Percentiles rank a stretch among this genome's conserved stretches.
These are phyloP conservation scores for Kurtzmaniella quercitrusa DNA, from an alignment of 1,139 yeast species.

Conservation along the genomic window DNA sequence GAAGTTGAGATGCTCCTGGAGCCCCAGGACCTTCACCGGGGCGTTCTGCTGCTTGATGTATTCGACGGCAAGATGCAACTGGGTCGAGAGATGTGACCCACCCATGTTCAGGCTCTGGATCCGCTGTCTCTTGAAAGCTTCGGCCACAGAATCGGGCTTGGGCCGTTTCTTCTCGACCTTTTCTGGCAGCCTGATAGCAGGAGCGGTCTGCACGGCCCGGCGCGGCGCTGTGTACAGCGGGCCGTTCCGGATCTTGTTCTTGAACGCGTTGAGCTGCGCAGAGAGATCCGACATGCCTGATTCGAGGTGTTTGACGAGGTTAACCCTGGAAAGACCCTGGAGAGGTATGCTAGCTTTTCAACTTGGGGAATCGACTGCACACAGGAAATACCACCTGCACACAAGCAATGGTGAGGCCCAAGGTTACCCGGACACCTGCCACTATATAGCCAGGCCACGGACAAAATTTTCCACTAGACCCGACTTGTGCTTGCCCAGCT, in stretches of 20 bases:
- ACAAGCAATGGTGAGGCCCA: neutral
- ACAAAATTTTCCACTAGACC: neutral
- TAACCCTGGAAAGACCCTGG: neutral
- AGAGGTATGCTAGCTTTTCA: neutral
- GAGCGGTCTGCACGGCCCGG: constrained; percentile 16
- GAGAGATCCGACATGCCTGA: constrained; percentile 39
- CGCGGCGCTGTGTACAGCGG: constrained; percentile 39
- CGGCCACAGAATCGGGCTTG: constrained; percentile 25
- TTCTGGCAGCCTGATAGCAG: constrained; percentile 9
- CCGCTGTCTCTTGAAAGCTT: constrained; percentile 36
- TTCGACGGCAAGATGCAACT: constrained; percentile 83
- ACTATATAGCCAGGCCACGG: neutral
- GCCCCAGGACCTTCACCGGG: constrained; percentile 60
- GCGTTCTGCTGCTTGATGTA: constrained; percentile 65
- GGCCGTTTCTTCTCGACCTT: constrained; percentile 8
- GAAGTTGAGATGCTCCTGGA: constrained; percentile 55
- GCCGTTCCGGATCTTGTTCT: constrained; percentile 44
- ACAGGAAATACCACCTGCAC: neutral
- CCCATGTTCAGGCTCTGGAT: constrained; percentile 25
- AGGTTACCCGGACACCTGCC: constrained; percentile 1
- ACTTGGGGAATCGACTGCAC: neutral
- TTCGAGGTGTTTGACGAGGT: neutral
- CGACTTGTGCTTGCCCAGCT: constrained; percentile 13
- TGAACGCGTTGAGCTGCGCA: constrained; percentile 46
- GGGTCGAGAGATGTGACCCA: constrained; percentile 71